A percentile compares a stretch with the other conserved stretches of the same genome.
phyloP scores from a whole-genome alignment of 306 rosid species.

The Prunus salicina region DNA sequence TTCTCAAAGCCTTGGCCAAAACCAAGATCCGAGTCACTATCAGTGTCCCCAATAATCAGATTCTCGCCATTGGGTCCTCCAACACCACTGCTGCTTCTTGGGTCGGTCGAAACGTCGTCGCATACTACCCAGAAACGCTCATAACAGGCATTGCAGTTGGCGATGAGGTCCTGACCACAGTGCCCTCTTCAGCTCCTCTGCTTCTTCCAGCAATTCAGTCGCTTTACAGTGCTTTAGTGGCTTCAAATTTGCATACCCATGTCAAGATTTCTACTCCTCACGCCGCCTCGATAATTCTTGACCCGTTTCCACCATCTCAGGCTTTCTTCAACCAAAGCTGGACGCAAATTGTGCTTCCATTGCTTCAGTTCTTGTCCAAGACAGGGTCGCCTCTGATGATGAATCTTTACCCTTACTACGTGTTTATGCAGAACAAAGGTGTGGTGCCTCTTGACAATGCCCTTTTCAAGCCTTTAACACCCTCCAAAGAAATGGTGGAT shows the following conservation, averaged over 20 bases:
- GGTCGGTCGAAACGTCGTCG: conserved; percentile 65
- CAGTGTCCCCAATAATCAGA: conserved; percentile 87
- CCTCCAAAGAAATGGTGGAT: conserved; percentile 83
- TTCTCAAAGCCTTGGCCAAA: conserved; percentile 57
- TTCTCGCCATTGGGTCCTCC: conserved; percentile 78
- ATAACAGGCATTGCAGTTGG: conserved; percentile 70
- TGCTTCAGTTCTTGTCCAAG: conserved; percentile 60
- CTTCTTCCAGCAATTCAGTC: conserved; percentile 65
- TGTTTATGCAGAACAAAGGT: conserved; percentile 74
- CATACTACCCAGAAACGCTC: conserved; percentile 59
- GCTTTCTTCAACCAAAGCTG: conserved; percentile 74
- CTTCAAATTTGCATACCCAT: conserved; percentile 51
- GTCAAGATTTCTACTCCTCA: conserved; percentile 73
- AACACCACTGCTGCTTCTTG: conserved; percentile 71
- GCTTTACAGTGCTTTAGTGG: conserved; percentile 64
- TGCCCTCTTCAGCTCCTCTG: conserved; percentile 64
- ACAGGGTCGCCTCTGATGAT: conserved; percentile 74
- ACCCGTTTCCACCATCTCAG: conserved; percentile 91
- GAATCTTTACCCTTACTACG: conserved; percentile 84
- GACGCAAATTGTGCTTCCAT: conserved; percentile 39
- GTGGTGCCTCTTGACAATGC: conserved; percentile 74
- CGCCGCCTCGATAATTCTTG: conserved; percentile 57
- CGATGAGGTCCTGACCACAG: conserved; percentile 74
- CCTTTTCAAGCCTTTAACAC: conserved; percentile 65
- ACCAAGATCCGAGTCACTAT: conserved; percentile 61